A percentile compares a stretch with the other conserved stretches of the same genome.
phyloP scores from a whole-genome alignment of 192 early-diverging fungal genomes.

The Rhizoclosmatium sp. region DNA sequence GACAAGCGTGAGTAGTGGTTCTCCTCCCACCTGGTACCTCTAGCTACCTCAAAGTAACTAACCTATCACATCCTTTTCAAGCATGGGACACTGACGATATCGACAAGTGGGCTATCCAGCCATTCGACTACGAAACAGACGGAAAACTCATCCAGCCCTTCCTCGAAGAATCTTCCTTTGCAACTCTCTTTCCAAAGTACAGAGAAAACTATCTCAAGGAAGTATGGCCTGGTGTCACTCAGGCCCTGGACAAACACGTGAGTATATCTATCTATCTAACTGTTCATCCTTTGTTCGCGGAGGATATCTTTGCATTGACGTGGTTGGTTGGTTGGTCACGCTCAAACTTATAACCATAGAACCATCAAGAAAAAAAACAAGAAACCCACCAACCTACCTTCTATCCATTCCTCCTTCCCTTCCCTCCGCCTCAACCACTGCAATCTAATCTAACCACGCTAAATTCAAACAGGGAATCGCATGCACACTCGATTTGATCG shows the following conservation, averaged over 20 bases:
- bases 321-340: background rate
- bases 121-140: constrained; percentile 78
- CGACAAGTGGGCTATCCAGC: constrained; percentile 92
- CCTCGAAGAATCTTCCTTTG: constrained; percentile 95
- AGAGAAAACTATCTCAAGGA: constrained; percentile 92
- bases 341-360: background rate
- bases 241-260: constrained; percentile 78
- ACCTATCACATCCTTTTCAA: constrained; percentile 4
- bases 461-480: constrained; percentile 72
- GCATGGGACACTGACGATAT: constrained; percentile 93
- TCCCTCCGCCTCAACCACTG: no score
- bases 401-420: background rate
- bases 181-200: constrained; percentile 98
- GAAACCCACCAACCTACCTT: constrained; percentile 4
- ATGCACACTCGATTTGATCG: constrained; percentile 92
- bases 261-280: constrained; percentile 14
- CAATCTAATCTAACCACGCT: background rate
- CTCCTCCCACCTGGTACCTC: background rate
- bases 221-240: constrained; percentile 89
- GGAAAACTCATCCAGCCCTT: constrained; percentile 60
- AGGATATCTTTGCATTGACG: background rate
- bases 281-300: no score
- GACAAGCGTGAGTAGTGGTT: constrained; percentile 61
- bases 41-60: background rate
- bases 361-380: background rate